Percentiles rank a stretch among this genome's conserved stretches.
Evolutionary conservation across 1,284 basidiomycete species (phyloP).

Genomic region (Porogramme epimiltina): DNA sequence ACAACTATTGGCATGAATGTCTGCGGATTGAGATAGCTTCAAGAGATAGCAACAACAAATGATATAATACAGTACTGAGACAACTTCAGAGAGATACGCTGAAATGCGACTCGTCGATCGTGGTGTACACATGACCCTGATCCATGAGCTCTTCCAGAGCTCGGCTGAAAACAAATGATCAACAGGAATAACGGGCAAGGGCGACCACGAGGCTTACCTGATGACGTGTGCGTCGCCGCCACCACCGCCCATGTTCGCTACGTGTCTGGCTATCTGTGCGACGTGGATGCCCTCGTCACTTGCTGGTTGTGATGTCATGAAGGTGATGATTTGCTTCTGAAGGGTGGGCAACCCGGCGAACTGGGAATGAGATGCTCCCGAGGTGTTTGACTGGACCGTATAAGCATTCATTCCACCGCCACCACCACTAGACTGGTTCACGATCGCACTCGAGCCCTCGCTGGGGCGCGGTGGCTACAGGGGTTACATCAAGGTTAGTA

Average conservation of each 20-base stretch:
- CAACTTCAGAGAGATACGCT: conserved; percentile 29
- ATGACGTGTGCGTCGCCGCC: conserved; percentile 34
- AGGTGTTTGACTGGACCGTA: conserved; percentile 27
- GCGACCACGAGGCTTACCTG: conserved; percentile 35
- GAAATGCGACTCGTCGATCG: conserved; percentile 50
- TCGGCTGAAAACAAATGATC: conserved; percentile 31
- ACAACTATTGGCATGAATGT: too few species aligned
- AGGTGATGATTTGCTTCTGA: conserved; percentile 51
- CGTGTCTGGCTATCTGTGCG: conserved; percentile 39
- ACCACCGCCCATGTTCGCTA: conserved; percentile 21
- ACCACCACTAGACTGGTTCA: conserved; percentile 5
- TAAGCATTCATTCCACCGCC: conserved; percentile 32
- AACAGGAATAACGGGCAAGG: not conserved
- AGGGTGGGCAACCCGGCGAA: conserved; percentile 45
- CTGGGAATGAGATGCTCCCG: conserved; percentile 26
- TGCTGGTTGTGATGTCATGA: conserved; percentile 38
- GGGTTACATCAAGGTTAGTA: too few species aligned
- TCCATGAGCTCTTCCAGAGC: conserved; percentile 55
- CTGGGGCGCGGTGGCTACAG: conserved; percentile 31
- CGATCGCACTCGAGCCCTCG: conserved; percentile 20
- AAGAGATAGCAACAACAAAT: conserved; percentile 3
- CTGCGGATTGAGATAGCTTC: not conserved
- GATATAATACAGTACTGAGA: conserved; percentile 2
- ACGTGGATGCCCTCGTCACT: conserved; percentile 53
- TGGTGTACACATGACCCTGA: conserved; percentile 58